phyloP scores from a whole-genome alignment of 2,329 filamentous ascomycete genomes.

The Nothopassalora personata region DNA sequence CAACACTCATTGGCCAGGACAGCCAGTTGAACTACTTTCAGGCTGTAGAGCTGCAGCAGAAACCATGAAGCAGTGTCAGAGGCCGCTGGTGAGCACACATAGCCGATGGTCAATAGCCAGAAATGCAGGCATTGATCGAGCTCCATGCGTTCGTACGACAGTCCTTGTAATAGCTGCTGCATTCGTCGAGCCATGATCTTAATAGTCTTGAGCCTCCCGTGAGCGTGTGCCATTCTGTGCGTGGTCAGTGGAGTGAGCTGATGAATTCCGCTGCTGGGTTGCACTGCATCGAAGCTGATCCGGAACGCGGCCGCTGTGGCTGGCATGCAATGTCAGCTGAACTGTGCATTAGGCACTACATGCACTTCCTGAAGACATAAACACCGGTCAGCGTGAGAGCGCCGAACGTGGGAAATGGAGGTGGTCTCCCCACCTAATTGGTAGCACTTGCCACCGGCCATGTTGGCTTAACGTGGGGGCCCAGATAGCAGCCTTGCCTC shows the following conservation, averaged over 20 bases:
- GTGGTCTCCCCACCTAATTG: no score
- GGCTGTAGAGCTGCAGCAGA: not conserved
- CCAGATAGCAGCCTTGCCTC: no score
- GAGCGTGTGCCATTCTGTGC: not conserved
- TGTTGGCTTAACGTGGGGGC: no score
- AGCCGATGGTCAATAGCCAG: slow-evolving; percentile 1
- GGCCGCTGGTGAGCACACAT: not conserved
- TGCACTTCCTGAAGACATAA: not conserved
- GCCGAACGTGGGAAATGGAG: no score
- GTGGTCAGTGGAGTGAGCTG: not conserved
- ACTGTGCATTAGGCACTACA: not conserved
- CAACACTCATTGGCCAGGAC: not conserved
- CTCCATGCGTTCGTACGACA: not conserved
- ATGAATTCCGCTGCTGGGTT: not conserved
- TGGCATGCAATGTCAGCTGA: not conserved
- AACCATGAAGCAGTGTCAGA: not conserved
- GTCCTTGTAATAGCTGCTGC: not conserved
- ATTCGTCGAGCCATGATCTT: not conserved
- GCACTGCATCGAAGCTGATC: not conserved
- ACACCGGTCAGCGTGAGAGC: not conserved
- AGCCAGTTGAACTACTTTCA: not conserved
- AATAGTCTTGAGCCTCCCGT: slow-evolving; percentile 2
- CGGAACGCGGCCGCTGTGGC: not conserved
- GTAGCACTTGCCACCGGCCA: no score
- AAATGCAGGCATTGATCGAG: not conserved